These are phyloP conservation scores for Tylopilus sp. DNA, from an alignment of 768 basidiomycete species.

Conservation along the genomic window DNA sequence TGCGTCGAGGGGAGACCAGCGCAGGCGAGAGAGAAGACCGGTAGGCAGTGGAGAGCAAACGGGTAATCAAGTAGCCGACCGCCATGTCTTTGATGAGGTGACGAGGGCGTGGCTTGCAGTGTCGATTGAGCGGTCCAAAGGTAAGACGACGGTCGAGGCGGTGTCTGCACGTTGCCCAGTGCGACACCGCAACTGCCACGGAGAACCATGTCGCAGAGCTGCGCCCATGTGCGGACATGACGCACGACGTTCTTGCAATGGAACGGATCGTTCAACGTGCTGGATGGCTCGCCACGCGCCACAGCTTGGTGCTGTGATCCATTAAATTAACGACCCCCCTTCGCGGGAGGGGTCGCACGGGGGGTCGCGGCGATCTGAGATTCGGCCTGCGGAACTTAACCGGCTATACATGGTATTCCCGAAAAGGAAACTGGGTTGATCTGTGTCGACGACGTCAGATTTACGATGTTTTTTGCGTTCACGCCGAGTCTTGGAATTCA, in stretches of 20 bases:
- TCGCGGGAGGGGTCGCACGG: slow-evolving; percentile 3
- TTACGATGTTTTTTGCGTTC: slow-evolving; percentile 5
- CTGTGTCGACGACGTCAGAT: slow-evolving; percentile 18
- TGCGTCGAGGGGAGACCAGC: too few species aligned
- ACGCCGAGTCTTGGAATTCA: background rate
- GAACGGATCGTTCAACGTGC: too few species aligned
- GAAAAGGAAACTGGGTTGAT: slow-evolving; percentile 1
- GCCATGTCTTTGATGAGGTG: background rate
- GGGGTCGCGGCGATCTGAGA: slow-evolving; percentile 14
- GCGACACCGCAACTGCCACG: background rate
- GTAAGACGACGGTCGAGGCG: background rate
- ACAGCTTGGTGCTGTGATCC: background rate
- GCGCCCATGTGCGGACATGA: too few species aligned
- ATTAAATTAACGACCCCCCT: background rate
- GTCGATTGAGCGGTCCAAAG: background rate
- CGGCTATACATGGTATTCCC: background rate
- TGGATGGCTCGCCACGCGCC: too few species aligned
- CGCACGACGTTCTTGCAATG: too few species aligned
- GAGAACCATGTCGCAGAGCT: background rate
- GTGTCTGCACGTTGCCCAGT: background rate
- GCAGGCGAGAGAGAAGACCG: too few species aligned
- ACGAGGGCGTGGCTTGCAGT: background rate
- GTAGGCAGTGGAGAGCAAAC: too few species aligned
- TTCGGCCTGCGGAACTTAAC: slow-evolving; percentile 1
- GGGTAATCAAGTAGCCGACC: too few species aligned